Base-by-base conservation (phyloP, 768 basidiomycete species). In the Dendrothele bispora region DNA sequence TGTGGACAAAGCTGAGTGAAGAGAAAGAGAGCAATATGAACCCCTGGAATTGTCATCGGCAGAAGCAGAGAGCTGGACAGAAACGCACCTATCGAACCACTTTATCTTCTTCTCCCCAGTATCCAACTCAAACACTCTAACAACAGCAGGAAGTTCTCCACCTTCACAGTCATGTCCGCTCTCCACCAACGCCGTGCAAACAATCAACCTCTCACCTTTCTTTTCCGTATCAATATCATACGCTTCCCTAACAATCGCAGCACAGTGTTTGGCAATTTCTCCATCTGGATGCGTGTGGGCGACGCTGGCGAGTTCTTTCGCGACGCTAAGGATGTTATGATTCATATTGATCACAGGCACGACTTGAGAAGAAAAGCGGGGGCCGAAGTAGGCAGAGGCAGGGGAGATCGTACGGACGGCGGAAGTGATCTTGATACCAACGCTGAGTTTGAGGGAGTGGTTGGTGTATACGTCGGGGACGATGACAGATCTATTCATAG, bases 361-460 rank as follows among this genome's bases (percentile, higher is more conserved):
- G 22, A 81, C 74, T 35, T 77, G 64, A 2, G 70, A 59, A 3
- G 79, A 80, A 59, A 83, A 83, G 17, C 78, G 72, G 2, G 79
- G 79, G 1, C 79, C 79, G 11, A 81, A 58, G 55, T 76, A 79
- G 2, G 78, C 80, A 5, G 78, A 78, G 37, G 77, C 74, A 2
- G 79, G 79, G n/a, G 79, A 80, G 36, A 83, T 80, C 1, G 79
- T 79, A 48, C 81, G 75, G 14, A 81, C 69, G 6, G 79, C 79
- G 11, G 78, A 79, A 3, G 81, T 81, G 32, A 83, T 68, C 50
- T 77, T 79, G 53, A 82, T 70, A 12, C 80, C 80, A 39, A 81
- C 70, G 5, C 71, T 74, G 2, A 82, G 68, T 52, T 83, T 83
- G 42, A 83, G 72, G 5, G 75, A 75, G 5, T 75, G 61, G 17